Conservation (phyloP, 208 protist genomes). For the Endotrypanum monterogeii region DNA sequence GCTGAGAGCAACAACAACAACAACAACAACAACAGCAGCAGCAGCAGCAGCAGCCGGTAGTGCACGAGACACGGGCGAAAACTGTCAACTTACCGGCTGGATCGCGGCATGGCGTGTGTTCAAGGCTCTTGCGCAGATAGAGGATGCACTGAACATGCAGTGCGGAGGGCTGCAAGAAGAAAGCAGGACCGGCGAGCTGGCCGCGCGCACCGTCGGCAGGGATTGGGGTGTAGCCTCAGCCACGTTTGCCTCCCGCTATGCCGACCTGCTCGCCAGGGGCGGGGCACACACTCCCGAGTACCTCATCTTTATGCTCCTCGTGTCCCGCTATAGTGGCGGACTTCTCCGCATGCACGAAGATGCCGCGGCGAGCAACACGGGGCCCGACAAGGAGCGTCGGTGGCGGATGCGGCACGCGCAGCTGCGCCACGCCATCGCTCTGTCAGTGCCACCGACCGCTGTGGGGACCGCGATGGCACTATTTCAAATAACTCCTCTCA, state of each 20-base stretch:
- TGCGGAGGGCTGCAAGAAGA: background rate
- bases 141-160: background rate
- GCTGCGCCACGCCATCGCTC: slow-evolving; percentile 13
- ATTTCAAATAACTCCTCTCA: background rate
- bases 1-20: background rate
- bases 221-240: background rate
- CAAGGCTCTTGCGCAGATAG: background rate
- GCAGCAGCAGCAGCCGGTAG: background rate
- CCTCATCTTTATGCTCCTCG: slow-evolving; percentile 20
- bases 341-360: background rate
- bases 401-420: slow-evolving; percentile 1
- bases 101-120: background rate
- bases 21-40: too few relatives aligned
- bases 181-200: background rate
- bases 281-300: background rate
- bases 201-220: too few relatives aligned
- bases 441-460: slow-evolving; percentile 1
- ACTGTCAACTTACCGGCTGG: background rate
- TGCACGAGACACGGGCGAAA: background rate
- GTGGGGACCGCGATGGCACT: slow-evolving; percentile 7
- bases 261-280: slow-evolving; percentile 1
- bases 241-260: slow-evolving; percentile 14
- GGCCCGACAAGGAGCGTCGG: background rate
- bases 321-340: background rate
- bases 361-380: background rate